These are phyloP conservation scores for Phytophthora crassamura DNA, from an alignment of 352 stramenopile species.

Conservation along the genomic window DNA sequence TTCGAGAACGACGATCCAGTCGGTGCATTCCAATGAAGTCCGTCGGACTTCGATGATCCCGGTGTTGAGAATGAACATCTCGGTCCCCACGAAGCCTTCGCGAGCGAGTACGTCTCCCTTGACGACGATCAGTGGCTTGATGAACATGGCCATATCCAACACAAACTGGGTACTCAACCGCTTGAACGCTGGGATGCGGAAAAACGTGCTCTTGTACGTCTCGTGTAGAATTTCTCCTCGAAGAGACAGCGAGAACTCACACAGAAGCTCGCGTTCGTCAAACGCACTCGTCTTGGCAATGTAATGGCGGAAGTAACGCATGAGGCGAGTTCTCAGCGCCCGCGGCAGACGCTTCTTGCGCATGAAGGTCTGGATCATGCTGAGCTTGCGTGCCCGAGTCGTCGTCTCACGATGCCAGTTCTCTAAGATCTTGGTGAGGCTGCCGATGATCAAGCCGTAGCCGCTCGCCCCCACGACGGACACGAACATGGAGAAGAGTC, in stretches of 20 bases:
- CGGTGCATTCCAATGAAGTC: constrained; percentile 50
- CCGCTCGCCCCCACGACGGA: constrained; percentile 79
- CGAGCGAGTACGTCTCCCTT: constrained; percentile 69
- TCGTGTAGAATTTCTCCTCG: constrained; percentile 79
- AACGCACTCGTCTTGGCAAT: constrained; percentile 81
- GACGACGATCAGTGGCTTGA: constrained; percentile 80
- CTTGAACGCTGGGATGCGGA: constrained; percentile 74
- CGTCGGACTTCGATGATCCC: constrained; percentile 77
- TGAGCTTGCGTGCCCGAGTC: constrained; percentile 60
- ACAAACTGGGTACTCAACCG: constrained; percentile 80
- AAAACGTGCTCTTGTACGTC: constrained; percentile 80
- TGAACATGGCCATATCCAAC: constrained; percentile 88
- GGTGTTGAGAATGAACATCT: constrained; percentile 87
- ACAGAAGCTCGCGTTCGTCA: constrained; percentile 76
- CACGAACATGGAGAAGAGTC: constrained; percentile 71
- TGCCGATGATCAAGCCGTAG: constrained; percentile 86
- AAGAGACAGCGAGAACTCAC: constrained; percentile 79
- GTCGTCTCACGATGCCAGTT: constrained; percentile 78
- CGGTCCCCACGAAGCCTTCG: constrained; percentile 69
- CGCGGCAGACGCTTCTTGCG: constrained; percentile 67
- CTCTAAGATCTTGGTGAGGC: constrained; percentile 84
- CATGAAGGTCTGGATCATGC: constrained; percentile 71
- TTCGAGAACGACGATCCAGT: constrained; percentile 81
- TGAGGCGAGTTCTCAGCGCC: constrained; percentile 52
- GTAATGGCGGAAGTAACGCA: constrained; percentile 85